A percentile compares a stretch with the other conserved stretches of the same genome.
phyloP scores from a whole-genome alignment of 2,329 filamentous ascomycete species.

The Cladosporium oxysporum region DNA sequence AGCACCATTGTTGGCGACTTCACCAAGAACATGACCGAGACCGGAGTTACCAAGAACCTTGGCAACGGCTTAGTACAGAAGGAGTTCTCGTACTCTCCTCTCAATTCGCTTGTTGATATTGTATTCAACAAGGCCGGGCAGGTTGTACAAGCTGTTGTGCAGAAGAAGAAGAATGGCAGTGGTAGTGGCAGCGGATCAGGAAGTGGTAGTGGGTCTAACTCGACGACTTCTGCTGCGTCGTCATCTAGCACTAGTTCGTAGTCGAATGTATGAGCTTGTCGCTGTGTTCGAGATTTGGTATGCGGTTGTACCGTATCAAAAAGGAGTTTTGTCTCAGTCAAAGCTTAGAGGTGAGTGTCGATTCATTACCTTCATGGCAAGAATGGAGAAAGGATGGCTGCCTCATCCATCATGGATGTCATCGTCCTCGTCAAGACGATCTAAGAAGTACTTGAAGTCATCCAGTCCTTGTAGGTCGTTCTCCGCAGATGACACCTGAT shows the following conservation, averaged over 20 bases:
- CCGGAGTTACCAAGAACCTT: slow-evolving; percentile 33
- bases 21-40: slow-evolving; percentile 60
- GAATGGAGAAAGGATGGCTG: not conserved
- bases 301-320: not conserved
- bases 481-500: slow-evolving; percentile 25
- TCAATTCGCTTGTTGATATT: slow-evolving; percentile 57
- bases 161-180: slow-evolving; percentile 27
- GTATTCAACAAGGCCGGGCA: slow-evolving; percentile 58
- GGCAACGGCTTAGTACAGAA: slow-evolving; percentile 52
- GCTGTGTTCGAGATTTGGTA: not conserved
- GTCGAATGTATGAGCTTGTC: not conserved
- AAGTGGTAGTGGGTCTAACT: slow-evolving; percentile 8
- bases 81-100: slow-evolving; percentile 54
- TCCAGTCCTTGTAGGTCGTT: slow-evolving; percentile 25
- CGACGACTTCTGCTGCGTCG: slow-evolving; percentile 13
- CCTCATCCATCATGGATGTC: not conserved
- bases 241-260: slow-evolving; percentile 13
- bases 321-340: not conserved
- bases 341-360: not conserved
- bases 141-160: slow-evolving; percentile 53
- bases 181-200: slow-evolving; percentile 16
- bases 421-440: not conserved
- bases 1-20: slow-evolving; percentile 61
- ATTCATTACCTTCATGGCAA: not conserved
- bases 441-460: slow-evolving; percentile 15